These are phyloP conservation scores for Blastomyces emzantsi DNA, from an alignment of 2,329 filamentous ascomycete genomes.

Conservation along the genomic window DNA sequence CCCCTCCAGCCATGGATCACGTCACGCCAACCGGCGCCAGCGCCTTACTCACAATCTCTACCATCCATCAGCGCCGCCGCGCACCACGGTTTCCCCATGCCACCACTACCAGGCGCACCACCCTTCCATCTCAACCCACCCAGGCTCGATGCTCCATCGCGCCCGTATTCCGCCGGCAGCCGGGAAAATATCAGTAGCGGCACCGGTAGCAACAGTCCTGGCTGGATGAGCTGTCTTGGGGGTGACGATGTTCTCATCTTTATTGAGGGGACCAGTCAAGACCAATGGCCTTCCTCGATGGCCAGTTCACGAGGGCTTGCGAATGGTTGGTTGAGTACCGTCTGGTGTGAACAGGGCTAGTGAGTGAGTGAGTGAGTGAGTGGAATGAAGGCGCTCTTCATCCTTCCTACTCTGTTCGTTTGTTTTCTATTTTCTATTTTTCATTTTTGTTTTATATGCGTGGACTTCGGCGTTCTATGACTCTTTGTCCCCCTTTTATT, in stretches of 20 bases:
- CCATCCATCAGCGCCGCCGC: slow-evolving; percentile 31
- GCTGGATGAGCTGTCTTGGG: slow-evolving; percentile 12
- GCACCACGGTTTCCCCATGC: slow-evolving; percentile 27
- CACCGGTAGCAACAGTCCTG: background rate
- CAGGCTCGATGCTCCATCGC: slow-evolving; percentile 1
- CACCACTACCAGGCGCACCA: slow-evolving; percentile 10
- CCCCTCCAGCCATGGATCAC: slow-evolving; percentile 34
- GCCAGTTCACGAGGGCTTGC: background rate
- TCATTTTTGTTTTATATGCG: background rate
- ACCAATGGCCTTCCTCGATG: slow-evolving; percentile 12
- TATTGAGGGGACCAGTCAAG: slow-evolving; percentile 14
- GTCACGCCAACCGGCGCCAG: slow-evolving; percentile 22
- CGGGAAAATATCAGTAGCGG: background rate
- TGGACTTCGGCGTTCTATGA: background rate
- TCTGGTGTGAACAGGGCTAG: slow-evolving; percentile 10
- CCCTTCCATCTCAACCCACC: slow-evolving; percentile 5
- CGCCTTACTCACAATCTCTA: slow-evolving; percentile 13
- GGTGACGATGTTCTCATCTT: slow-evolving; percentile 18
- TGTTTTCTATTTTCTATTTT: background rate
- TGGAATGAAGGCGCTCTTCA: background rate
- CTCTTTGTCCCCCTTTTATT: background rate
- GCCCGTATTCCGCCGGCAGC: slow-evolving; percentile 4
- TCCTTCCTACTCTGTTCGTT: background rate
- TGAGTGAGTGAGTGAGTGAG: background rate
- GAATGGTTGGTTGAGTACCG: slow-evolving; percentile 13